Conservation (phyloP, 2,329 filamentous ascomycete species). For the Phaeosphaeriaceae sp. region DNA sequence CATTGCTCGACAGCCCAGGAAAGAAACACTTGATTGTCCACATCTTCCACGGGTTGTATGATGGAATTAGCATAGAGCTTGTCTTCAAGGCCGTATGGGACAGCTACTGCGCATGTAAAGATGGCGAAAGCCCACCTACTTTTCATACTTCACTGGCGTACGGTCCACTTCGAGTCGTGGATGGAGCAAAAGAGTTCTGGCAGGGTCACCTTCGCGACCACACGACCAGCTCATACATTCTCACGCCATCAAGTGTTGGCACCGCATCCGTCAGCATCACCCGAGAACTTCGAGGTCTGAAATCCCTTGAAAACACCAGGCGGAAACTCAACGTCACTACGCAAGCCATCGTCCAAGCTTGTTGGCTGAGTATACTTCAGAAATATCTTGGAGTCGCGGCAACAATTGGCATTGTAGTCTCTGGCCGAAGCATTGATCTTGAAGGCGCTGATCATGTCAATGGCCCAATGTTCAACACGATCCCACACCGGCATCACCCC, state of each 20-base stretch:
- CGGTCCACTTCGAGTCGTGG: slow-evolving; percentile 67
- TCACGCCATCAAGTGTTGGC: slow-evolving; percentile 23
- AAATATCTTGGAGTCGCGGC: slow-evolving; percentile 56
- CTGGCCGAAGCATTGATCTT: slow-evolving; percentile 76
- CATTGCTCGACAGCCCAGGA: slow-evolving; percentile 47
- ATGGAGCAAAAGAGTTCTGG: slow-evolving; percentile 73
- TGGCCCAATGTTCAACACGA: slow-evolving; percentile 88
- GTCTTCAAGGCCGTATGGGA: slow-evolving; percentile 67
- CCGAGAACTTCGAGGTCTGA: slow-evolving; percentile 54
- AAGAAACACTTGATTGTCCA: slow-evolving; percentile 63
- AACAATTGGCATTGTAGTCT: slow-evolving; percentile 77
- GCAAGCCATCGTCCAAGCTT: slow-evolving; percentile 79
- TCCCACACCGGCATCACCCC: slow-evolving; percentile 70
- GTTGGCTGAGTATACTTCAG: slow-evolving; percentile 72
- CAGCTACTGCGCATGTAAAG: slow-evolving; percentile 54
- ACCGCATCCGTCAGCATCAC: slow-evolving; percentile 29
- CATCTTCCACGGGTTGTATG: slow-evolving; percentile 87
- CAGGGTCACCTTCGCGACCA: slow-evolving; percentile 58
- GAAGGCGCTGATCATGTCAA: slow-evolving; percentile 70
- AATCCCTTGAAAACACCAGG: slow-evolving; percentile 57
- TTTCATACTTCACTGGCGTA: slow-evolving; percentile 73
- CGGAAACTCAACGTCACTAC: slow-evolving; percentile 72
- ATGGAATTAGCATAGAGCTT: slow-evolving; percentile 77
- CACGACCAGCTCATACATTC: slow-evolving; percentile 36
- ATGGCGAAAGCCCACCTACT: slow-evolving; percentile 51